These are phyloP conservation scores for Boletus subparvulus DNA, from an alignment of 768 basidiomycete species.

Conservation along the genomic window DNA sequence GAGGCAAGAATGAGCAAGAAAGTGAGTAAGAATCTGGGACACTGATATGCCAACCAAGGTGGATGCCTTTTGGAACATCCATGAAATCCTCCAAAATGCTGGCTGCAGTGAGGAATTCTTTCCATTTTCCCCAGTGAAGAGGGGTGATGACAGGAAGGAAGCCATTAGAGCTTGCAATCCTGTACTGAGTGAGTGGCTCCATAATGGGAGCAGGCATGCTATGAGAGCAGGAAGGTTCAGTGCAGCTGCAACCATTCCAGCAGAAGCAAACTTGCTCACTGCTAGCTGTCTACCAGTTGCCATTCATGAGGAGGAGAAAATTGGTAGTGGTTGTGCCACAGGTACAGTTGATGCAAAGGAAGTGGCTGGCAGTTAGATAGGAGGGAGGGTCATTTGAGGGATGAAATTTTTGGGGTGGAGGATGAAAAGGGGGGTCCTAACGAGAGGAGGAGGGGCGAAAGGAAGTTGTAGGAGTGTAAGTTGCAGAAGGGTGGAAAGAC, in stretches of 20 bases:
- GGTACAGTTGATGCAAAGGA: too few relatives aligned
- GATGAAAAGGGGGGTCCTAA: too few relatives aligned
- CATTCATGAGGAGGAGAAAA: neutral
- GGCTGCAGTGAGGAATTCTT: neutral
- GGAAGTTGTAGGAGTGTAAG: too few relatives aligned
- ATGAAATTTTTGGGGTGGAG: too few relatives aligned
- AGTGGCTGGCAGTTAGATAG: neutral
- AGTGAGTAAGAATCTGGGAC: neutral
- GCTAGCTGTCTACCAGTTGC: neutral
- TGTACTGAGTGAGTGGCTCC: slow-evolving; percentile 13
- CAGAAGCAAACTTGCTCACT: neutral
- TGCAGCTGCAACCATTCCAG: neutral
- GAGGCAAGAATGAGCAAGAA: neutral
- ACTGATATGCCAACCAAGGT: neutral
- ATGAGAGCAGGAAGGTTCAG: neutral
- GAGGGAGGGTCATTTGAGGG: too few relatives aligned
- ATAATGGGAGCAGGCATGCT: neutral
- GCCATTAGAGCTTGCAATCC: slow-evolving; percentile 8
- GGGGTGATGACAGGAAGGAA: slow-evolving; percentile 26
- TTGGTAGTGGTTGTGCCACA: too few relatives aligned
- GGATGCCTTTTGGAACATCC: neutral
- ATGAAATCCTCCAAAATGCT: neutral
- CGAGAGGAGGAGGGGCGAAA: too few relatives aligned
- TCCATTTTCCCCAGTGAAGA: slow-evolving; percentile 20
- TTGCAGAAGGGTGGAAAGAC: too few relatives aligned